Conservation (phyloP, 202 grass and related monocot genomes). For the Hordeum pubiflorum region DNA sequence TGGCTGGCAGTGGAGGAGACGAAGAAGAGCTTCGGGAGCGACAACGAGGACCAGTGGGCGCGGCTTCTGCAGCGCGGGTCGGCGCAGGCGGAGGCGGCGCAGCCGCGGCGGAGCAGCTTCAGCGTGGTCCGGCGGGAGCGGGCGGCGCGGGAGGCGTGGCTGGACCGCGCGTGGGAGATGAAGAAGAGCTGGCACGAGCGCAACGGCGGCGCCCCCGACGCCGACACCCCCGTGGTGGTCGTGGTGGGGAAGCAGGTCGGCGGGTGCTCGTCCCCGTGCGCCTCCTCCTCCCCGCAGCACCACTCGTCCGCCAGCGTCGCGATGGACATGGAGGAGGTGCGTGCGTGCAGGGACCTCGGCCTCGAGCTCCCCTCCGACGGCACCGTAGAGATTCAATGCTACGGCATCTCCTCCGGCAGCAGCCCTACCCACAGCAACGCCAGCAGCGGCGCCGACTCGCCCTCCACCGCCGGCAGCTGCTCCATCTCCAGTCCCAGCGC, state of each 20-base stretch:
- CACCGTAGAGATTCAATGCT: constrained; percentile 49
- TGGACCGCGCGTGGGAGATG: constrained; percentile 56
- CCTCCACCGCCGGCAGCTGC: background rate
- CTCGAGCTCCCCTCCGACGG: constrained; percentile 44
- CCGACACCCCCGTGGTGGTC: constrained; percentile 34
- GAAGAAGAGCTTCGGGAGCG: background rate
- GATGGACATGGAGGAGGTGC: constrained; percentile 77
- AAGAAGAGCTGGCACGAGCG: constrained; percentile 45
- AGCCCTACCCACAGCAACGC: constrained; percentile 27
- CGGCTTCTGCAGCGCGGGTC: background rate
- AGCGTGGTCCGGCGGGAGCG: constrained; percentile 31
- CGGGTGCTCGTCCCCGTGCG: background rate
- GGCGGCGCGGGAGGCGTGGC: constrained; percentile 34
- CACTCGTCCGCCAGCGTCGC: constrained; percentile 22
- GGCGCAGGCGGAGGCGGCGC: background rate
- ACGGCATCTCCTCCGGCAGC: constrained; percentile 30
- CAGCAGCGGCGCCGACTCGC: constrained; percentile 6
- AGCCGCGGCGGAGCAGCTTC: constrained; percentile 38
- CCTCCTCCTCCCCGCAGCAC: background rate
- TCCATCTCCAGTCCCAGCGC: constrained; percentile 32
- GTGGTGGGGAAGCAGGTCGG: constrained; percentile 3
- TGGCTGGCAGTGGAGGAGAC: constrained; percentile 30
- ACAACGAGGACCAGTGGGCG: constrained; percentile 29
- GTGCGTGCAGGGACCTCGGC: constrained; percentile 57
- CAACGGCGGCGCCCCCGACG: constrained; percentile 37